Percentiles rank a stretch among this genome's conserved stretches.
These are phyloP conservation scores for Sparassis latifolia DNA, from an alignment of 1,284 basidiomycete genomes.

Conservation along the genomic window DNA sequence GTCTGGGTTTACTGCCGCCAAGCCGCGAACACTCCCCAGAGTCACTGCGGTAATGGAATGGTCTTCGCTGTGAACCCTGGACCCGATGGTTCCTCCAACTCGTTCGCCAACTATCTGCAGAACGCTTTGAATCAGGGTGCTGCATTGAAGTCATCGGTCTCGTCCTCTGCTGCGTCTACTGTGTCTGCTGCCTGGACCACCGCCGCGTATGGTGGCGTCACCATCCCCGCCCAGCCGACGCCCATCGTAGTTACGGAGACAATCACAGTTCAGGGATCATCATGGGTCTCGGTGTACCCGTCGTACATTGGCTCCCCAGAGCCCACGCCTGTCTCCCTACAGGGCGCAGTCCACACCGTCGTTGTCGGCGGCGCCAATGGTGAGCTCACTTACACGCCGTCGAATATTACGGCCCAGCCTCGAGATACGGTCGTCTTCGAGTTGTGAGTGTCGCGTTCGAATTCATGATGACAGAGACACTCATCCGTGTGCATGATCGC, in stretches of 20 bases:
- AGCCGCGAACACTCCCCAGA: conserved; percentile 25
- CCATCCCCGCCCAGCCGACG: conserved; percentile 40
- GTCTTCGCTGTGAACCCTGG: conserved; percentile 62
- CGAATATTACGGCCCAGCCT: conserved; percentile 40
- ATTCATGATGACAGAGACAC: not conserved
- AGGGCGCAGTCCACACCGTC: conserved; percentile 40
- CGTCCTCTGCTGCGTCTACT: conserved; percentile 24
- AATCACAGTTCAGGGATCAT: conserved; percentile 33
- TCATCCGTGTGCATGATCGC: not conserved
- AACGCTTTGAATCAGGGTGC: conserved; percentile 45
- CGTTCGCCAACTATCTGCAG: conserved; percentile 51
- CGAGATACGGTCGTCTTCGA: conserved; percentile 49
- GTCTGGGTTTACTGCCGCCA: conserved; percentile 42
- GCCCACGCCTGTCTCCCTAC: conserved; percentile 38
- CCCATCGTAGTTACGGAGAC: conserved; percentile 28
- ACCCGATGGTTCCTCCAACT: conserved; percentile 42
- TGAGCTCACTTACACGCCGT: conserved; percentile 43
- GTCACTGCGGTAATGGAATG: conserved; percentile 60
- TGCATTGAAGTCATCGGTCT: conserved; percentile 32
- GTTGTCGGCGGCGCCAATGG: conserved; percentile 44
- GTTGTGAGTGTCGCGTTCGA: conserved; percentile 36
- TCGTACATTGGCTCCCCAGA: conserved; percentile 48
- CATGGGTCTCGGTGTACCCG: conserved; percentile 48
- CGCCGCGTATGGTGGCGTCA: conserved; percentile 39
- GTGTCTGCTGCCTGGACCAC: conserved; percentile 19